These are phyloP conservation scores for Acacia melanoxylon DNA, from an alignment of 306 rosid species.

Conservation along the genomic window DNA sequence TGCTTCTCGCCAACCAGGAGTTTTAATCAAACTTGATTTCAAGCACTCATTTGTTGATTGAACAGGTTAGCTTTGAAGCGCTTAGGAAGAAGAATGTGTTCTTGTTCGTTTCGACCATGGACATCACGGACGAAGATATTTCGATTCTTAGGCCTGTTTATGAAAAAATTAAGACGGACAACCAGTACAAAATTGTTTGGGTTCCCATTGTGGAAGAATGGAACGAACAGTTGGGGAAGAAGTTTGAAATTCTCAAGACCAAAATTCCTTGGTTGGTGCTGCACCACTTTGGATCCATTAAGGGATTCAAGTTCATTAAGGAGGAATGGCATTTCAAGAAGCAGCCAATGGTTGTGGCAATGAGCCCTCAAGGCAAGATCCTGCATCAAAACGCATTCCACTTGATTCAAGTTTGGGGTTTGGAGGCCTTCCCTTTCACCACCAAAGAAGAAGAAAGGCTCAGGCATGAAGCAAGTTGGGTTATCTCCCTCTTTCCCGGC, in stretches of 20 bases:
- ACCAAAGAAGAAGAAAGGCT: background rate
- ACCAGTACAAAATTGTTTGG: conserved; percentile 53
- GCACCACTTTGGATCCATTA: conserved; percentile 23
- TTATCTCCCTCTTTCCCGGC: background rate
- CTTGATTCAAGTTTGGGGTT: conserved; percentile 54
- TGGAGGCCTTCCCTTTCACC: conserved; percentile 48
- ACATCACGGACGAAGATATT: conserved; percentile 39
- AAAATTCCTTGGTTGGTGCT: conserved; percentile 55
- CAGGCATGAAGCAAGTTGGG: background rate
- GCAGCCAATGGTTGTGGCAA: conserved; percentile 40
- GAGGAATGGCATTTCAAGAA: conserved; percentile 52
- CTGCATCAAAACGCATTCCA: conserved; percentile 48
- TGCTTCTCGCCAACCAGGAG: too few species aligned
- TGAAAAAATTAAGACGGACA: conserved; percentile 28
- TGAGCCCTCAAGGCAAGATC: conserved; percentile 47
- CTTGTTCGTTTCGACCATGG: conserved; percentile 46
- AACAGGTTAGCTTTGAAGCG: conserved; percentile 38
- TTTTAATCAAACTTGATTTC: background rate
- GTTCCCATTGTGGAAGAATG: conserved; percentile 59
- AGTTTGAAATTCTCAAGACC: conserved; percentile 37
- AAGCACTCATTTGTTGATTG: background rate
- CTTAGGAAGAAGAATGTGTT: conserved; percentile 42
- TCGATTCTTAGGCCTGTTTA: conserved; percentile 28
- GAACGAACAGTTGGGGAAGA: conserved; percentile 33
- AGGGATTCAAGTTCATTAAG: conserved; percentile 47